These are phyloP conservation scores for Coniochaeta ligniaria DNA, from an alignment of 2,329 filamentous ascomycete genomes.

Conservation along the genomic window DNA sequence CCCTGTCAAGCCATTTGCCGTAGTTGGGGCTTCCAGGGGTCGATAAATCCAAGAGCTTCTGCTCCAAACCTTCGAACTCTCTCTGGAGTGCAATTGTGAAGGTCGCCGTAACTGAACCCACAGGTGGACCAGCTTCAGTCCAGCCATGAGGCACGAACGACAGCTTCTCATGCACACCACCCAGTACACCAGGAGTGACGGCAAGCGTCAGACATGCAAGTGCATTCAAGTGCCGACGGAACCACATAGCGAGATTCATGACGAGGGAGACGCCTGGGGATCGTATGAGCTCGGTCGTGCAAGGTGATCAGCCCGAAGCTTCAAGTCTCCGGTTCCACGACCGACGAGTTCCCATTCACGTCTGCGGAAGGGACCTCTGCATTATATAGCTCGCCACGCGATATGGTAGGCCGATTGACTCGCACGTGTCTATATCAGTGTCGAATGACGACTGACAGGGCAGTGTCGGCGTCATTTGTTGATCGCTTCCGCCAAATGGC, in stretches of 20 bases:
- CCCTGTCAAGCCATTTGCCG: slow-evolving; percentile 2
- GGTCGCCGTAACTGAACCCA: background rate
- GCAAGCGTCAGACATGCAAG: background rate
- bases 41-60: slow-evolving; percentile 1
- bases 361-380: background rate
- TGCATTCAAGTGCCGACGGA: background rate
- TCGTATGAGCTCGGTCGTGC: background rate
- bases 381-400: background rate
- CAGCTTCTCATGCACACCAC: slow-evolving; percentile 2
- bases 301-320: background rate
- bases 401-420: background rate
- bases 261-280: background rate
- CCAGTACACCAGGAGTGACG: background rate
- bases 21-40: slow-evolving; percentile 4
- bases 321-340: background rate
- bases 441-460: background rate
- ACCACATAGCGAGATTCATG: background rate
- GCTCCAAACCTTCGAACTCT: slow-evolving; percentile 2
- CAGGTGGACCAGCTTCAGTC: background rate
- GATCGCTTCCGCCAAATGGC: background rate
- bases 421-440: background rate
- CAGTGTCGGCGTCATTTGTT: background rate
- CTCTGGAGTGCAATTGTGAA: slow-evolving; percentile 3
- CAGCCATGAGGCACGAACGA: background rate
- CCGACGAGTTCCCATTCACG: background rate